These are phyloP conservation scores for Populus hybrid DNA, from an alignment of 441 rosid species.

Conservation along the genomic window DNA sequence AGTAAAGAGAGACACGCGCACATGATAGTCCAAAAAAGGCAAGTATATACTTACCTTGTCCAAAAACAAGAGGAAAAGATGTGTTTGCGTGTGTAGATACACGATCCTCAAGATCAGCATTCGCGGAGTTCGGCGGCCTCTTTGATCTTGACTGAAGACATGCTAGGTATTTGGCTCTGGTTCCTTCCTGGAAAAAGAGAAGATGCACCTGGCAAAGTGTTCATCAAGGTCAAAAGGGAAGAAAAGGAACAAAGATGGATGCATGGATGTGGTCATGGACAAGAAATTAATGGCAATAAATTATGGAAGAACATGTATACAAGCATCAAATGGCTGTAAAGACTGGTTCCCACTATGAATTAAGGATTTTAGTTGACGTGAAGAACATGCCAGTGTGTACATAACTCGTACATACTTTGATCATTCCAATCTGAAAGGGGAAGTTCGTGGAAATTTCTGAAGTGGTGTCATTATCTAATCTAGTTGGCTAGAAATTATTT, in stretches of 20 bases:
- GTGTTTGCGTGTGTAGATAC: background rate
- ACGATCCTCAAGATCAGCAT: background rate
- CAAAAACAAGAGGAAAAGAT: background rate
- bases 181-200: background rate
- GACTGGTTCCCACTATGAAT: too few species aligned
- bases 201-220: background rate
- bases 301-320: too few species aligned
- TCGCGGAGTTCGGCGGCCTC: background rate
- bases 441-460: too few species aligned
- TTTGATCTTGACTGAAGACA: background rate
- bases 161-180: background rate
- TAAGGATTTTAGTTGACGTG: too few species aligned
- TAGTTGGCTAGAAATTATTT: too few species aligned
- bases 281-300: background rate
- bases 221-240: background rate
- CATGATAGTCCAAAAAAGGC: background rate
- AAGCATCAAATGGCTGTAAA: background rate
- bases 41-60: background rate
- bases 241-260: background rate
- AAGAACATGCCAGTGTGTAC: too few species aligned
- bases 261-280: background rate
- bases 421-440: too few species aligned
- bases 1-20: background rate
- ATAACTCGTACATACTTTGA: too few species aligned
- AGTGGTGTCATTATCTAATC: too few species aligned